Evolutionary conservation across 2,329 filamentous ascomycete species (phyloP).

Genomic region (Colletotrichum navitas): DNA sequence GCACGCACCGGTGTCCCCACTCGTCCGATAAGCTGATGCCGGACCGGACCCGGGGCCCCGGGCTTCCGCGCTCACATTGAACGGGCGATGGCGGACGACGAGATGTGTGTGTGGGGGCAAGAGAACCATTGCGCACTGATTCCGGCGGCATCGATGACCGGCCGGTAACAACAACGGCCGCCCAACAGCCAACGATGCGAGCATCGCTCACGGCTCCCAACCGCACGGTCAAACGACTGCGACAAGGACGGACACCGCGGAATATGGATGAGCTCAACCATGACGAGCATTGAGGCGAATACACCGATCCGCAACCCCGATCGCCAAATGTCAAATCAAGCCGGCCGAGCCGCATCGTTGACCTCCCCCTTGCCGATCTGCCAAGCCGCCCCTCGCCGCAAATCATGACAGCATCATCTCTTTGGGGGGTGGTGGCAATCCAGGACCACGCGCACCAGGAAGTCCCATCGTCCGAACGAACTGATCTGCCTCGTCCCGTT

Average conservation of each 20-base stretch:
- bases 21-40: not conserved
- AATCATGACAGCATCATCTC: conserved; percentile 5
- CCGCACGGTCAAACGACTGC: not conserved
- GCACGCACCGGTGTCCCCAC: not conserved
- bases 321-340: not conserved
- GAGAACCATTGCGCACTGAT: not conserved
- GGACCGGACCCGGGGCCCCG: not conserved
- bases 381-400: not conserved
- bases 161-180: too few relatives aligned
- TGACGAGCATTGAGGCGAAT: not conserved
- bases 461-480: not conserved
- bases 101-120: not conserved
- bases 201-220: not conserved
- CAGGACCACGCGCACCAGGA: not conserved
- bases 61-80: not conserved
- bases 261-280: not conserved
- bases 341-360: not conserved
- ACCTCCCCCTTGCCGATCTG: conserved; percentile 1
- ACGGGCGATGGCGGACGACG: not conserved
- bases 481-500: not conserved
- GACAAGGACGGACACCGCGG: not conserved
- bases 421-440: not conserved
- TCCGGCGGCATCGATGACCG: not conserved
- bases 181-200: not conserved
- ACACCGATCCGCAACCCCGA: conserved; percentile 6